Conservation (phyloP, 1,284 basidiomycete species). For the Ustilago tritici region DNA sequence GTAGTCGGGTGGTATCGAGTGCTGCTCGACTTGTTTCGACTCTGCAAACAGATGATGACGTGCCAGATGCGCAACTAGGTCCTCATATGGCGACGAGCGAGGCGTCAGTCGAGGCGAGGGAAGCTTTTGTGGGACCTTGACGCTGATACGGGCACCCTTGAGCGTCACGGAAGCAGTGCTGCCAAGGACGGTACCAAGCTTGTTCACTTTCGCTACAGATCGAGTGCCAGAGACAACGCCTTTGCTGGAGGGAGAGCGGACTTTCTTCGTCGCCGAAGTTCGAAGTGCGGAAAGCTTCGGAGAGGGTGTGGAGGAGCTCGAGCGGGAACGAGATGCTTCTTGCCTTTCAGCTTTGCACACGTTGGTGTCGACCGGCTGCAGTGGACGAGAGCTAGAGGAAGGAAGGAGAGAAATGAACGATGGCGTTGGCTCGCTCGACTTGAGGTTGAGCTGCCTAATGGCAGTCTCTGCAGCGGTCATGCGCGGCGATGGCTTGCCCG, state of each 20-base stretch:
- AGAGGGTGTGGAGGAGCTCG: neutral
- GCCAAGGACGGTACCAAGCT: constrained; percentile 5
- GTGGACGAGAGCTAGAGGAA: constrained; percentile 11
- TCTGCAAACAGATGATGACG: constrained; percentile 42
- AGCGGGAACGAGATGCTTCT: constrained; percentile 4
- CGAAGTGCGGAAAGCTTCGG: constrained; percentile 12
- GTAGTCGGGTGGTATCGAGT: constrained; percentile 33
- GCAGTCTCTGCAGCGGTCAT: neutral
- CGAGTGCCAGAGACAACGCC: constrained; percentile 5
- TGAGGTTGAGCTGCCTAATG: constrained; percentile 1
- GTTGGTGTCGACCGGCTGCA: constrained; percentile 30
- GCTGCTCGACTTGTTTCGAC: constrained; percentile 22
- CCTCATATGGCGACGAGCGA: constrained; percentile 43
- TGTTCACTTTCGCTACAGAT: constrained; percentile 9
- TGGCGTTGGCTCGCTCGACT: neutral
- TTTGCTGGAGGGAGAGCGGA: constrained; percentile 24
- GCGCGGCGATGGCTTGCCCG: neutral
- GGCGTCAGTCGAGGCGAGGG: constrained; percentile 29
- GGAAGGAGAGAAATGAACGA: neutral
- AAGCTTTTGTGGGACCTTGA: constrained; percentile 45
- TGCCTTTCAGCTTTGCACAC: constrained; percentile 18
- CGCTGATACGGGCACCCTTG: constrained; percentile 32
- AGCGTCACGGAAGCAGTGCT: constrained; percentile 22
- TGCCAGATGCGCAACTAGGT: constrained; percentile 38
- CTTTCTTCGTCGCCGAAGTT: constrained; percentile 6